Evolutionary conservation across 2,329 filamentous ascomycete genomes (phyloP), one percentile per base, ranked within the genome.

Genomic region (Beauveria asiatica): DNA sequence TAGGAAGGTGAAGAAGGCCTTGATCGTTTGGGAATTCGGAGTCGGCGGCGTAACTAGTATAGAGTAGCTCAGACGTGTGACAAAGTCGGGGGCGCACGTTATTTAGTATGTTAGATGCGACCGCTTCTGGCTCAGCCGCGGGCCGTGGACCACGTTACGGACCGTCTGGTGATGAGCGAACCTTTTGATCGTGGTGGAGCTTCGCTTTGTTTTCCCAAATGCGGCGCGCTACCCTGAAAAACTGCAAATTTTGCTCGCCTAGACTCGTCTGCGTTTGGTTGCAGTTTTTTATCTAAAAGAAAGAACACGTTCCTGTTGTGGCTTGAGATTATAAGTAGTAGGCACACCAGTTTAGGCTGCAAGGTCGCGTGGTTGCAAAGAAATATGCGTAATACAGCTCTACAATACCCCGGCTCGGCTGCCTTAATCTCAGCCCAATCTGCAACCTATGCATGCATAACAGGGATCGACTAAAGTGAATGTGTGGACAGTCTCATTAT

Each of bases 131-230:
- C 45, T 44, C n/a, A 52, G 45, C 44, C 46, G 45, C n/a, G 37
- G 45, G 25, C 37, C 33, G 5, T 37, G 33, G 11, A 37, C 33
- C 13, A 2, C 13, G 5, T 37, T 37, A 37, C 3, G 11, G 33
- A 37, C 56, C 23, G 54, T 49, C 13, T 37, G 41, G 55, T 50
- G 45, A 42, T 49, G 45, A 21, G 21, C 11, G 21, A 42, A 11
- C 44, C 19, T 45, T 45, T 46, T 23, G 19, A 11, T 45, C 19
- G 39, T 45, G 57, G 57, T 59, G 57, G 57, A 59, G 57, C 57
- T 52, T 25, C 17, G 19, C 1, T 27, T 53, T 58, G 37, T 48
- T 44, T 51, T 59, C 37, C 19, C 25, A 23, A 19, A 11, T 30
- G 48, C 48, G 48, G 3, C 25, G 25, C 39, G 41, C 57, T 59